These are phyloP conservation scores for Trichaptum fuscoviolaceum DNA, from an alignment of 768 basidiomycete species.

Conservation along the genomic window DNA sequence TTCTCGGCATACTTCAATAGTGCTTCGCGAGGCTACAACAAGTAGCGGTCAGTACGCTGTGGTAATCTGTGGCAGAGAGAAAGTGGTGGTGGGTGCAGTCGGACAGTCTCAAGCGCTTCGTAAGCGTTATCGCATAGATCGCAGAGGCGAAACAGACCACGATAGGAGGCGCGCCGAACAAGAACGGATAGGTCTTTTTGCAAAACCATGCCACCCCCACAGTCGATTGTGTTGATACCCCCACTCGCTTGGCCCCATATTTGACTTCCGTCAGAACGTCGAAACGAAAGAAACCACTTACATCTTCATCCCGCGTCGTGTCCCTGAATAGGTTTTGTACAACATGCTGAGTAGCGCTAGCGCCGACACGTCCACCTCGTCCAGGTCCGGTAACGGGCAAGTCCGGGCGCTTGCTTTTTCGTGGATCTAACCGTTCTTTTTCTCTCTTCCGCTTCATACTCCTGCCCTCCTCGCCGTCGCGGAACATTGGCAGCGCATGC, in stretches of 20 bases:
- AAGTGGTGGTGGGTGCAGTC: neutral
- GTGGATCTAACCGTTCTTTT: constrained; percentile 81
- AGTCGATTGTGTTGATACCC: neutral
- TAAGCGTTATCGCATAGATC: neutral
- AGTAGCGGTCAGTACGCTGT: constrained; percentile 5
- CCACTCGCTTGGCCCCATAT: neutral
- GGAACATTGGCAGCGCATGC: constrained; percentile 88
- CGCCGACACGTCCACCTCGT: constrained; percentile 89
- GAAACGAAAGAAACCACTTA: constrained; percentile 44
- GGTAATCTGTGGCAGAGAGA: constrained; percentile 9
- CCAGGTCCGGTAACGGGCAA: constrained; percentile 92
- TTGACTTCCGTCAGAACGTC: neutral
- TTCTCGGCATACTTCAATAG: constrained; percentile 85
- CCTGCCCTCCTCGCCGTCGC: constrained; percentile 53
- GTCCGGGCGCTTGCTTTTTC: constrained; percentile 89
- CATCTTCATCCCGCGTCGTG: constrained; percentile 88
- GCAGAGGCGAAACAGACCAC: neutral
- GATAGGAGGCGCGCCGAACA: neutral
- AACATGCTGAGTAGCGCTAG: constrained; percentile 94
- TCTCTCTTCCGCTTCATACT: constrained; percentile 87
- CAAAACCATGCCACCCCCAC: neutral
- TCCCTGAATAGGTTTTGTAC: constrained; percentile 93
- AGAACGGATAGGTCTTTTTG: neutral
- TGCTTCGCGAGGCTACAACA: constrained; percentile 86
- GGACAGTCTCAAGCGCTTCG: neutral